Conservation (phyloP, 169 alveolate species). For the Plasmodium malariae region DNA sequence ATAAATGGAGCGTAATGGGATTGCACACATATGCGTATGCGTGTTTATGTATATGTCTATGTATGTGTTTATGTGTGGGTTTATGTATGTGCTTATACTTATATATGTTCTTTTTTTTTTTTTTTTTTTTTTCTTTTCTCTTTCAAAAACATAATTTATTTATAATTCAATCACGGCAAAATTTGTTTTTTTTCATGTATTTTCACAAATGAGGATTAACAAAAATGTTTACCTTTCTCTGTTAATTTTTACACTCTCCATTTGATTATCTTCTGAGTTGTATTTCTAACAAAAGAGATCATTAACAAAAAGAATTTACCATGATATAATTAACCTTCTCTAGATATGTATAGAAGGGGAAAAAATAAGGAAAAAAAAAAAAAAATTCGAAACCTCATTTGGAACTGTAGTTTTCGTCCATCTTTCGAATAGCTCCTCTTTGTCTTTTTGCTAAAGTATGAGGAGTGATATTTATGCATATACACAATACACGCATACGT, state of each 20-base stretch:
- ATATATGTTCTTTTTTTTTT: background rate
- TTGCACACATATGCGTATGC: background rate
- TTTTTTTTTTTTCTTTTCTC: no score
- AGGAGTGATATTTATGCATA: background rate
- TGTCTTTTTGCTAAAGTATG: slow-evolving; percentile 28
- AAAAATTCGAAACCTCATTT: slow-evolving; percentile 30
- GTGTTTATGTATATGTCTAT: background rate
- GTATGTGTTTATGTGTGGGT: background rate
- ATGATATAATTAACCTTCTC: no score
- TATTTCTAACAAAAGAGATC: slow-evolving; percentile 15
- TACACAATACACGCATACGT: background rate
- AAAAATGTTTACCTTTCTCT: background rate
- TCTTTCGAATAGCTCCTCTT: slow-evolving; percentile 27
- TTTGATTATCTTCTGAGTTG: slow-evolving; percentile 11
- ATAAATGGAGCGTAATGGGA: no score
- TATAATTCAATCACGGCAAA: no score
- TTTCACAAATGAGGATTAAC: no score
- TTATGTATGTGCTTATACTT: background rate
- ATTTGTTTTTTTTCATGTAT: no score
- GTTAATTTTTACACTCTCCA: background rate
- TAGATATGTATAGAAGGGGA: background rate
- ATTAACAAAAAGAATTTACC: background rate
- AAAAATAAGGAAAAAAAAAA: background rate
- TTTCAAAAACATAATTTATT: no score
- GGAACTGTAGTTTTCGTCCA: slow-evolving; percentile 25